These are phyloP conservation scores for Tolypocladium paradoxum DNA, from an alignment of 2,329 filamentous ascomycete species.

Conservation along the genomic window DNA sequence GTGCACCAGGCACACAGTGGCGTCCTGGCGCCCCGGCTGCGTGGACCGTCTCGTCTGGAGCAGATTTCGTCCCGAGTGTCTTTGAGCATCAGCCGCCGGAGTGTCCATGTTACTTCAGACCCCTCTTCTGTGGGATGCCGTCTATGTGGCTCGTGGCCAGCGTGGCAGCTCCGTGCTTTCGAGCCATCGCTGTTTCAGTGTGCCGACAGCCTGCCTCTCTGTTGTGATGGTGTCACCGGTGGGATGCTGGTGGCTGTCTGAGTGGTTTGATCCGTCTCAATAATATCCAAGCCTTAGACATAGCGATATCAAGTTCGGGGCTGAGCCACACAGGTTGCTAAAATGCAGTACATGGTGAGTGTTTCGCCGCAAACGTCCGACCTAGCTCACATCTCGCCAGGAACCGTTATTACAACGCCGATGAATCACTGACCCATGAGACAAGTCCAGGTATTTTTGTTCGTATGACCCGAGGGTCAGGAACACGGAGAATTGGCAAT, in stretches of 20 bases:
- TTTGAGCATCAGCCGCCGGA: background rate
- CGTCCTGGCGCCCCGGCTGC: background rate
- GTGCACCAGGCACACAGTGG: background rate
- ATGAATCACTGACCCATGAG: background rate
- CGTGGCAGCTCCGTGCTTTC: background rate
- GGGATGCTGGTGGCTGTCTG: background rate
- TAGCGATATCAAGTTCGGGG: background rate
- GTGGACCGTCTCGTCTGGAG: background rate
- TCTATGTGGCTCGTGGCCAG: background rate
- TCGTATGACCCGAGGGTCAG: background rate
- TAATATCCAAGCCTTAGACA: background rate
- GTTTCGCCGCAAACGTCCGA: background rate
- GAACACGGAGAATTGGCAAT: background rate
- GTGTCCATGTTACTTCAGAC: background rate
- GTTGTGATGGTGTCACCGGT: background rate
- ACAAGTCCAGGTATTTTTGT: background rate
- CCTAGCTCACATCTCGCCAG: background rate
- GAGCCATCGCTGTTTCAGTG: background rate
- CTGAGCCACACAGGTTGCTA: background rate
- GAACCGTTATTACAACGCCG: background rate
- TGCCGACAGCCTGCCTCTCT: background rate
- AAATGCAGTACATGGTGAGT: background rate
- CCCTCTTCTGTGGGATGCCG: background rate
- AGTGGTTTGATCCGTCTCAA: background rate
- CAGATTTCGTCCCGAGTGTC: background rate